Evolutionary conservation across 345 rosid species (phyloP).

Genomic region (Euphorbia pulcherrima): DNA sequence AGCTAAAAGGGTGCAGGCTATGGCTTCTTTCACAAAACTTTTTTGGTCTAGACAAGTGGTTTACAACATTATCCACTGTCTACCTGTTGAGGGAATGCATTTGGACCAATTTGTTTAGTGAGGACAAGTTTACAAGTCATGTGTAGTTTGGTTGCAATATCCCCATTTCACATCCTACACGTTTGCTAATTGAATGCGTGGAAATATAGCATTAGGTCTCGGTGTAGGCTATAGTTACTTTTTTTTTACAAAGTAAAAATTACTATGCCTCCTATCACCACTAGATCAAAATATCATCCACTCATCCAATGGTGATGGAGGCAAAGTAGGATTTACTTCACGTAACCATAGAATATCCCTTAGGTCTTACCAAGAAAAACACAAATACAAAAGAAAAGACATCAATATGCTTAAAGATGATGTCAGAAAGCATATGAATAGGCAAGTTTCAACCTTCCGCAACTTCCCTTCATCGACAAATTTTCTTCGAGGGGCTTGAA

Average conservation of each 20-base stretch:
- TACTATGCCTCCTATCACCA: too few relatives aligned
- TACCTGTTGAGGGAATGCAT: constrained; percentile 29
- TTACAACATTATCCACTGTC: constrained; percentile 46
- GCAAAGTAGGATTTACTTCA: too few relatives aligned
- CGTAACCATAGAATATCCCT: too few relatives aligned
- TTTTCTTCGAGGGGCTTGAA: constrained; percentile 95
- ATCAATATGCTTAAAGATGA: constrained; percentile 2
- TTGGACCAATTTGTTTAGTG: background rate
- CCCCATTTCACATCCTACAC: background rate
- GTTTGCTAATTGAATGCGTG: background rate
- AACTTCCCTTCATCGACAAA: constrained; percentile 97
- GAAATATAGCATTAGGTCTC: background rate
- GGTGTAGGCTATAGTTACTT: background rate
- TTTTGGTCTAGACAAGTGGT: constrained; percentile 47
- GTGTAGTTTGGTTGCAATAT: background rate
- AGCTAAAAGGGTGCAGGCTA: constrained; percentile 27
- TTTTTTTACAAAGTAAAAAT: too few relatives aligned
- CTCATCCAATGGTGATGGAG: too few relatives aligned
- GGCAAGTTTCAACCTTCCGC: constrained; percentile 57
- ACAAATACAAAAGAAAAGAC: constrained; percentile 1
- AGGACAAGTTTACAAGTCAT: background rate
- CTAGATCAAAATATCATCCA: too few relatives aligned
- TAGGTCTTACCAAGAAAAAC: background rate
- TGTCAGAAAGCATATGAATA: background rate
- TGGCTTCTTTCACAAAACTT: constrained; percentile 50